Base-by-base conservation (phyloP, 495 filamentous ascomycete genomes). In the Talaromyces borbonicus region DNA sequence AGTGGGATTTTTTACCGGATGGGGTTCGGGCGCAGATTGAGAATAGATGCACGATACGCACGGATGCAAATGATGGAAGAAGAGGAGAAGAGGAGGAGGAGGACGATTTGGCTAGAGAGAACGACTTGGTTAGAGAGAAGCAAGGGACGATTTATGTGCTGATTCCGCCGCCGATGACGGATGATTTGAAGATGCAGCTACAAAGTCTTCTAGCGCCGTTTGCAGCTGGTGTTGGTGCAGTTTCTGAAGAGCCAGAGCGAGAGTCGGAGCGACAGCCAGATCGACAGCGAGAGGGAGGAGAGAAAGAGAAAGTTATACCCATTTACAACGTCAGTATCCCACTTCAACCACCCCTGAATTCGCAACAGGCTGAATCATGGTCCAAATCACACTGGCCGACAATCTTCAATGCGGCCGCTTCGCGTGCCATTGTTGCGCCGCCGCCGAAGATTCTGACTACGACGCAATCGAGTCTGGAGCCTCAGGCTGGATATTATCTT, bases 361-460 rank as follows among this genome's bases (percentile, higher is more conserved):
- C 73, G 16, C 59, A 77, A 8, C 86, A 95, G 65, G 88, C 92
- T 4, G 72, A 78, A 7, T 60, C 71, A 59, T 95, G 87, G 87
- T 80, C 77, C 24, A 66, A 75, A 20, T 71, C 75, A 22, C 83
- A 87, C 57, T 98, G 92, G 92, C 93, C 92, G 0, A 80, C 84
- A 4, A 71, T 87, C 6, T 97, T 93, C 68, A 88, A 89, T 78
- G 88, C 25, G 74, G 87, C 57, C 78, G 87, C 39, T 72, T 56
- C 67, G 8, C 57, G 64, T 7, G 56, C 58, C 14, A 62, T 55
- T 26, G 53, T 69, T 43, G 62, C 64, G 0, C 66, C 68, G 0
- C 63, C 63, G 1, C 57, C 52, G 5, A 87, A 51, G 79, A 88
- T 61, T 76, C 82, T 45, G 31, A 75, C 75, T 48, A 73, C 75